A percentile compares a stretch with the other conserved stretches of the same genome.
phyloP scores from a whole-genome alignment of 345 rosid species.

The Eucalyptus sideroxylon region DNA sequence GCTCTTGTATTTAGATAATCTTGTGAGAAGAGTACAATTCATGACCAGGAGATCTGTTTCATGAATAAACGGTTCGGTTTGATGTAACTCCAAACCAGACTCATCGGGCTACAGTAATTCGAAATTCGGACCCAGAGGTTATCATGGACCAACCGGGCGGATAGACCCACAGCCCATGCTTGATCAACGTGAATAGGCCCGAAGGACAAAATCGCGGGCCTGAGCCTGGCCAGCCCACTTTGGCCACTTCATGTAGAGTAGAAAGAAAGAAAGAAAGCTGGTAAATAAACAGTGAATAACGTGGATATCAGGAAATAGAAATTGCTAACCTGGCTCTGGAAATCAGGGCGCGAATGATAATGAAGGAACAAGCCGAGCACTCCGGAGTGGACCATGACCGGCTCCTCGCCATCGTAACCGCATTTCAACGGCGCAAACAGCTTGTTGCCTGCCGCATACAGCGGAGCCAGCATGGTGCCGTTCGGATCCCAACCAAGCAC shows the following conservation, averaged over 20 bases:
- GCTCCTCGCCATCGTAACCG: neutral
- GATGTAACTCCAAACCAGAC: neutral
- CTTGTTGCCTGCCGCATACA: neutral
- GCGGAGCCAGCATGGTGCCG: neutral
- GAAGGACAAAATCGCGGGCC: neutral
- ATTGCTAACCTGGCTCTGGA: constrained; percentile 34
- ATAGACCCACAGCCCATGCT: neutral
- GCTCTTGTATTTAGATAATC: neutral
- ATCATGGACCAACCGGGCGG: neutral
- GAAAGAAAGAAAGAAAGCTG: neutral
- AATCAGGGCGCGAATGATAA: neutral
- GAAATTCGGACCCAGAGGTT: neutral
- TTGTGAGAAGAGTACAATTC: neutral
- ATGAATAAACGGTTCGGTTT: neutral
- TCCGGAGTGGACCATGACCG: neutral
- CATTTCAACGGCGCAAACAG: constrained; percentile 1
- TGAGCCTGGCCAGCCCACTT: neutral
- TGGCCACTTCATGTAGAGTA: neutral
- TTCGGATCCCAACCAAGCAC: neutral
- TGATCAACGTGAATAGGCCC: neutral
- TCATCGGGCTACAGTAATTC: neutral
- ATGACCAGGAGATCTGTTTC: neutral
- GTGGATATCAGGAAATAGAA: too few species aligned
- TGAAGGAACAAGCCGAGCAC: constrained; percentile 7
- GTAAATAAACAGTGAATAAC: too few species aligned